These are phyloP conservation scores for Teratosphaeria destructans DNA, from an alignment of 2,329 filamentous ascomycete species.

Conservation along the genomic window DNA sequence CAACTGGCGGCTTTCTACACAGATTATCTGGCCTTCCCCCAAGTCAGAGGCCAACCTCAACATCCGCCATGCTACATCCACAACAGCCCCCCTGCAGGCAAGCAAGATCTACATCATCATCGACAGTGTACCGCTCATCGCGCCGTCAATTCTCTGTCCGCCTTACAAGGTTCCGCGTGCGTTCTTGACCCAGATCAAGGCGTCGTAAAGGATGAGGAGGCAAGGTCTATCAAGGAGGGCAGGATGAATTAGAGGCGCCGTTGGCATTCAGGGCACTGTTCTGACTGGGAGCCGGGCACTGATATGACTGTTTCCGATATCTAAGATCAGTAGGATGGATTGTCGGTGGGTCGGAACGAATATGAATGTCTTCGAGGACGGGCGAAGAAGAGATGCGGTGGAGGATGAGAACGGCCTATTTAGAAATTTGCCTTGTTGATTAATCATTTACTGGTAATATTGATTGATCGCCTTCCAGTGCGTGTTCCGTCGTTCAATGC, in stretches of 20 bases:
- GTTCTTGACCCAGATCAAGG: background rate
- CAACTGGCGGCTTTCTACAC: background rate
- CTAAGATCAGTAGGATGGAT: background rate
- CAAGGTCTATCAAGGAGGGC: background rate
- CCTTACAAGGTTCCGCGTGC: background rate
- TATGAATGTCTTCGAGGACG: background rate
- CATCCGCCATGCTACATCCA: background rate
- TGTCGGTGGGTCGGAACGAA: background rate
- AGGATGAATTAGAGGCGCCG: background rate
- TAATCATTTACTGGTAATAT: background rate
- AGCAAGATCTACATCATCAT: background rate
- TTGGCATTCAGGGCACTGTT: background rate
- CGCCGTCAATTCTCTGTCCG: background rate
- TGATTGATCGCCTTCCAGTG: background rate
- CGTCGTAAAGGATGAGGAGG: background rate
- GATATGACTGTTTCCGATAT: background rate
- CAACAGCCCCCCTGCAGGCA: background rate
- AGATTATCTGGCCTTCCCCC: background rate
- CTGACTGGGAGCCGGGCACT: background rate
- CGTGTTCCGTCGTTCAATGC: background rate
- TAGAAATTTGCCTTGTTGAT: background rate
- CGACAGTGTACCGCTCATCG: background rate
- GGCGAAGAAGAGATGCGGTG: background rate
- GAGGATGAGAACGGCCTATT: background rate
- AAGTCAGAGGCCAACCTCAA: background rate